These are phyloP conservation scores for Dispira simplex DNA, from an alignment of 192 early-diverging fungal genomes.

Conservation along the genomic window DNA sequence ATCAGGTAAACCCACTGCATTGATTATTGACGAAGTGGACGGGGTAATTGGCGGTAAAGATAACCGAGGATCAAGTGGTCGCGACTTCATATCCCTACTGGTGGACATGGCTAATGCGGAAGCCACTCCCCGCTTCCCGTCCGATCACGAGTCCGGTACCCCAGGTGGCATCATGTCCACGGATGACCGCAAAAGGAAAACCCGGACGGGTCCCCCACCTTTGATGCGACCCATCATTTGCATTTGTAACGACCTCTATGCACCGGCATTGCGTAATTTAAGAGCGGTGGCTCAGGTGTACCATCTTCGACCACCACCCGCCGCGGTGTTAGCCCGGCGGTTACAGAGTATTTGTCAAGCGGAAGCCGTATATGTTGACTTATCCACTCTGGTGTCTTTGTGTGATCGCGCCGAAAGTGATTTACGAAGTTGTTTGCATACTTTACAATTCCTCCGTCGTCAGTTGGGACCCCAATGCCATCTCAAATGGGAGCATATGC, in stretches of 20 bases:
- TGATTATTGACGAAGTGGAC: constrained; percentile 96
- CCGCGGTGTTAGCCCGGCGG: constrained; percentile 48
- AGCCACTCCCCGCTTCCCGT: neutral
- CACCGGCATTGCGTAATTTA: constrained; percentile 71
- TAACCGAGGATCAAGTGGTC: constrained; percentile 29
- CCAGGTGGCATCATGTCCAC: neutral
- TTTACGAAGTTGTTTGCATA: constrained; percentile 75
- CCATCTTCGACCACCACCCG: constrained; percentile 48
- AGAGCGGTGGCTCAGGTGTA: constrained; percentile 58
- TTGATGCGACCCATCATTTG: constrained; percentile 90
- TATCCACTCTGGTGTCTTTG: constrained; percentile 56
- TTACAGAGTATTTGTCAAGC: constrained; percentile 63
- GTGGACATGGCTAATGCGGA: constrained; percentile 40
- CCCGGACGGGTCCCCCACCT: constrained; percentile 17
- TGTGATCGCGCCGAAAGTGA: constrained; percentile 72
- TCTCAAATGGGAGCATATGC: constrained; percentile 30
- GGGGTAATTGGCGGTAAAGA: constrained; percentile 44
- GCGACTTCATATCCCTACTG: constrained; percentile 60
- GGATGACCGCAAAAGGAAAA: neutral
- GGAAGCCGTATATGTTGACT: constrained; percentile 59
- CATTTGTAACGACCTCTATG: constrained; percentile 95
- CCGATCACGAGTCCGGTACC: neutral
- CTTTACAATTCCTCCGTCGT: constrained; percentile 42
- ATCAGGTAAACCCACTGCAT: constrained; percentile 50
- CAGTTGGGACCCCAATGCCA: neutral